A percentile compares a stretch with the other conserved stretches of the same genome.
phyloP scores from a whole-genome alignment of 2,329 filamentous ascomycete genomes.

The Trichocomaceae sp. region DNA sequence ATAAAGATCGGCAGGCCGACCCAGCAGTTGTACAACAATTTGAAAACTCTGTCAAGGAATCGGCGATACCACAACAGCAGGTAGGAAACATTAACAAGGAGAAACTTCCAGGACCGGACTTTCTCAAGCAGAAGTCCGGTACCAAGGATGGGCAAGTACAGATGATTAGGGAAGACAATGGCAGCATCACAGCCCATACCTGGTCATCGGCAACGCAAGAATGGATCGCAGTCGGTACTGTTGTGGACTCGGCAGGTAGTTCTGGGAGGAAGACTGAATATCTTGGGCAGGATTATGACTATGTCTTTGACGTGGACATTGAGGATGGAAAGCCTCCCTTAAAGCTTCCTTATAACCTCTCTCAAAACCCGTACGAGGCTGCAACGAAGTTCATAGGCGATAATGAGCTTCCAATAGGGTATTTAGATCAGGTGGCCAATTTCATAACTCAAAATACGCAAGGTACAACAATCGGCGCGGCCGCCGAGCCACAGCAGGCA shows the following conservation, averaged over 20 bases:
- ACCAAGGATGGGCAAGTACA: conserved; percentile 96
- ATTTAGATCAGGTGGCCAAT: conserved; percentile 84
- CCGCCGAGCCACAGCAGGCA: conserved; percentile 39
- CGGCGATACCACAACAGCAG: conserved; percentile 81
- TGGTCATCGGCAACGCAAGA: conserved; percentile 69
- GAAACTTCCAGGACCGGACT: conserved; percentile 80
- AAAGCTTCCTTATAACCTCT: conserved; percentile 89
- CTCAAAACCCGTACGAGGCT: conserved; percentile 85
- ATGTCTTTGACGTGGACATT: conserved; percentile 93
- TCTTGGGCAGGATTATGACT: conserved; percentile 85
- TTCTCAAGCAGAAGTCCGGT: conserved; percentile 70
- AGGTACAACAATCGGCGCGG: conserved; percentile 71
- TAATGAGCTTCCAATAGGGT: conserved; percentile 79
- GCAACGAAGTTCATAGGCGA: conserved; percentile 85
- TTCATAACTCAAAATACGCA: conserved; percentile 89
- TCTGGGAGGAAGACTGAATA: conserved; percentile 70
- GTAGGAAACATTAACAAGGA: conserved; percentile 83
- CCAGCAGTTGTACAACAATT: conserved; percentile 64
- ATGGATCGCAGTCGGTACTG: conserved; percentile 88
- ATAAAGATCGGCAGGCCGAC: conserved; percentile 61
- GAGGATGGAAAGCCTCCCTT: conserved; percentile 88
- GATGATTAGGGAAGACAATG: conserved; percentile 78
- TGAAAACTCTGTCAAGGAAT: conserved; percentile 72
- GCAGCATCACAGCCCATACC: conserved; percentile 75
- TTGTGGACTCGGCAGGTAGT: conserved; percentile 82